Conservation (phyloP, 257 asterid species). For the Ocimum tenuiflorum region DNA sequence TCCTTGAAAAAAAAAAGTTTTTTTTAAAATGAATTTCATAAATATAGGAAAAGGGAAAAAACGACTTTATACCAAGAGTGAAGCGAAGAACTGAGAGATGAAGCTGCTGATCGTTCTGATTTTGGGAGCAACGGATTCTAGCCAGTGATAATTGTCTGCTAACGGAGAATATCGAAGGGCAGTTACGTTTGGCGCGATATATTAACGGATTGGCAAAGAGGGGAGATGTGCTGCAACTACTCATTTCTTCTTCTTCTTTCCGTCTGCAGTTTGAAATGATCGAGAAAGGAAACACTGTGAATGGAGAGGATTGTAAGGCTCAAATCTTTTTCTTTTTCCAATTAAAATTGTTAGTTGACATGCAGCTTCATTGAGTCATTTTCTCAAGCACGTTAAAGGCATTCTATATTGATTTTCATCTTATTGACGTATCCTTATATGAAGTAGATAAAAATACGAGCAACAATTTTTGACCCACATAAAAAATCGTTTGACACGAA, state of each 20-base stretch:
- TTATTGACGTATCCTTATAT: too few species aligned
- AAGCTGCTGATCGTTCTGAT: constrained; percentile 40
- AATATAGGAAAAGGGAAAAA: not conserved
- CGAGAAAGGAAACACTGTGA: too few species aligned
- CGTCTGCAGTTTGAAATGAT: not conserved
- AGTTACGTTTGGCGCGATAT: constrained; percentile 10
- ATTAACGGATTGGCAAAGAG: constrained; percentile 13
- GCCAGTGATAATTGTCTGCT: constrained; percentile 15
- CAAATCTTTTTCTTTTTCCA: too few species aligned
- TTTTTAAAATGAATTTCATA: not conserved
- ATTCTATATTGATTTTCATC: not conserved
- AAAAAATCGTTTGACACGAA: too few species aligned
- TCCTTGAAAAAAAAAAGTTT: constrained; percentile 30
- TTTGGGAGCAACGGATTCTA: constrained; percentile 27
- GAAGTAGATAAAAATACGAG: too few species aligned
- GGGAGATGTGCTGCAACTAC: not conserved
- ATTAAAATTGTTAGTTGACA: not conserved
- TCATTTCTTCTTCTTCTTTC: constrained; percentile 18
- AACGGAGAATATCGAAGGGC: constrained; percentile 1
- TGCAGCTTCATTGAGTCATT: not conserved
- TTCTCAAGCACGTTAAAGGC: not conserved
- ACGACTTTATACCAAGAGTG: constrained; percentile 52
- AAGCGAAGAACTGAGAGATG: constrained; percentile 93
- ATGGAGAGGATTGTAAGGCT: too few species aligned
- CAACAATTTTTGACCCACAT: too few species aligned